Conservation (phyloP, 768 basidiomycete genomes). For the Mycena crocata region DNA sequence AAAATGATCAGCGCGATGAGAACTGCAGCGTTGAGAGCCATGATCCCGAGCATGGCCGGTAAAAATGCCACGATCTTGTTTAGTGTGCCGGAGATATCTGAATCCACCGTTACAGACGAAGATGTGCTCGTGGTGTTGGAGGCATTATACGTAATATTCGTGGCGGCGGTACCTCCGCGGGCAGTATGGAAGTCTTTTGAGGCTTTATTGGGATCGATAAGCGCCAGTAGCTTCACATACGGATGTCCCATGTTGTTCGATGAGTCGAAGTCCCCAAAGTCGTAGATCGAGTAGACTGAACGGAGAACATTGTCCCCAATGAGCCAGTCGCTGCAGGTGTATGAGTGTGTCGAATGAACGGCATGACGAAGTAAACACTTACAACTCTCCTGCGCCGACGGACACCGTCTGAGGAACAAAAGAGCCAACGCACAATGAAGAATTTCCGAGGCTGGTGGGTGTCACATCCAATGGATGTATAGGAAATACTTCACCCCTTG, state of each 20-base stretch:
- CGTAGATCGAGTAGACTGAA: slow-evolving; percentile 84
- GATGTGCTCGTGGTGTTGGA: slow-evolving; percentile 54
- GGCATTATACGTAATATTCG: slow-evolving; percentile 77
- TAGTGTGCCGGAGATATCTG: slow-evolving; percentile 68
- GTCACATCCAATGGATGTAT: slow-evolving; percentile 84
- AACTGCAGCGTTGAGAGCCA: slow-evolving; percentile 82
- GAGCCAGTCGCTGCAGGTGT: slow-evolving; percentile 81
- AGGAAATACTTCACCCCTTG: slow-evolving; percentile 78
- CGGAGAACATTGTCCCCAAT: slow-evolving; percentile 87
- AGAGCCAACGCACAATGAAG: slow-evolving; percentile 74
- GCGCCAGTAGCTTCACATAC: slow-evolving; percentile 79
- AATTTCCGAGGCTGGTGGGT: slow-evolving; percentile 57
- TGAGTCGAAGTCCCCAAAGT: slow-evolving; percentile 83
- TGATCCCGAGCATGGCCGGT: slow-evolving; percentile 79
- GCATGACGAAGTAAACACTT: slow-evolving; percentile 39
- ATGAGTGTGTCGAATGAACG: slow-evolving; percentile 9
- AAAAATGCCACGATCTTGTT: slow-evolving; percentile 73
- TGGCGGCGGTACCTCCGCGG: slow-evolving; percentile 73
- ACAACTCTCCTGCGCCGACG: slow-evolving; percentile 77
- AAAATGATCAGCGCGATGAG: slow-evolving; percentile 67
- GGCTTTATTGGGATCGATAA: slow-evolving; percentile 76
- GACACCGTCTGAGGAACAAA: slow-evolving; percentile 75
- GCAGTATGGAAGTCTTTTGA: slow-evolving; percentile 75
- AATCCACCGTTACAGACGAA: slow-evolving; percentile 65
- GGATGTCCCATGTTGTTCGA: slow-evolving; percentile 78